These are phyloP conservation scores for Halteria grandinella DNA, from an alignment of 73 alveolate genomes.

Conservation along the genomic window DNA sequence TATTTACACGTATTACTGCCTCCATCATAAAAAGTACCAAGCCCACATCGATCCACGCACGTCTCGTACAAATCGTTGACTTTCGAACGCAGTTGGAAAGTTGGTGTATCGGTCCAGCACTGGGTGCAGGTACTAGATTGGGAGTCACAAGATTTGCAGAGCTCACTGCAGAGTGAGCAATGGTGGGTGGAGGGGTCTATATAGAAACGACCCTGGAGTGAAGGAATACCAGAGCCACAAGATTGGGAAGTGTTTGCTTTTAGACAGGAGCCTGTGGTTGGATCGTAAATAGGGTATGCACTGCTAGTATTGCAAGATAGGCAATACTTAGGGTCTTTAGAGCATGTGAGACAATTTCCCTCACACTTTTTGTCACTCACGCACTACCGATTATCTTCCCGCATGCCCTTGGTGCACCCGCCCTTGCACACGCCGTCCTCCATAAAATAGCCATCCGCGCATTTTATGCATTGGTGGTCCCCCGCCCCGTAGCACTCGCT, in stretches of 20 bases:
- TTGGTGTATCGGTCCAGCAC: conserved; percentile 44
- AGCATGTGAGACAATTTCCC: conserved; percentile 28
- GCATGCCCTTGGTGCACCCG: conserved; percentile 51
- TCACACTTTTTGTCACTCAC: background rate
- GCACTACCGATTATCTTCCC: conserved; percentile 21
- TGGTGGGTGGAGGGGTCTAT: conserved; percentile 3
- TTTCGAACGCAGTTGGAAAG: background rate
- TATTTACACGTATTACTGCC: conserved; percentile 33
- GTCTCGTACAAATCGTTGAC: conserved; percentile 44
- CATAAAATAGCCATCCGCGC: conserved; percentile 28
- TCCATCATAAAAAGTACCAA: conserved; percentile 44
- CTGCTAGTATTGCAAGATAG: conserved; percentile 20
- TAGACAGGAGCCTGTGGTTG: conserved; percentile 4
- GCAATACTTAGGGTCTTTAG: conserved; percentile 19
- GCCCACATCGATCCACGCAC: conserved; percentile 57
- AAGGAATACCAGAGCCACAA: too few species aligned
- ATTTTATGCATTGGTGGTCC: conserved; percentile 53
- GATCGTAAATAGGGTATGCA: background rate
- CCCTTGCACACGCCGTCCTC: conserved; percentile 55
- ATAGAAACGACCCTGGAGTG: conserved; percentile 3
- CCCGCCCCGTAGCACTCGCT: conserved; percentile 51
- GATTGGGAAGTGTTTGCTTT: too few species aligned
- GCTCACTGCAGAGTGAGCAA: conserved; percentile 27
- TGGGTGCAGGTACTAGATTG: conserved; percentile 15
- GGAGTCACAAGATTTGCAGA: conserved; percentile 39